Evolutionary conservation across 2,329 filamentous ascomycete genomes (phyloP), one percentile per base, ranked within the genome.

Genomic region (Macroventuria anomochaeta): DNA sequence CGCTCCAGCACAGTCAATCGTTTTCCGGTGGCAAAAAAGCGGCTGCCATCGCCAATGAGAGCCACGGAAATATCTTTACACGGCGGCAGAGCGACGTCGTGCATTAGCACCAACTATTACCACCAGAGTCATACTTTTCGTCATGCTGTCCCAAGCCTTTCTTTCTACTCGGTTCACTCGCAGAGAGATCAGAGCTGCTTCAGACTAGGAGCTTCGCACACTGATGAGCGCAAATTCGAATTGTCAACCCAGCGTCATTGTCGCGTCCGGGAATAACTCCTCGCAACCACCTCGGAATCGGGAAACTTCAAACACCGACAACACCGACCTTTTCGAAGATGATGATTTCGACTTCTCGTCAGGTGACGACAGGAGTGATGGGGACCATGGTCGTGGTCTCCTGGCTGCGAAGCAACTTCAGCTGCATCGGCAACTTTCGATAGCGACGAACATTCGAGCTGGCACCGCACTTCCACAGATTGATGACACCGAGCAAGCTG

Each of bases 401-500:
- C 23, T 40, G 28, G 7, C 17, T 34, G 17, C 51, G 15, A 25
- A 33, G 13, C 34, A 11, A 34, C 11, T 10, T 12, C 29, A 44
- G 33, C 44, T 55, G 48, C 62, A 50, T 13, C 58, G 39, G 3
- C 36, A 64, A 31, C 52, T 65, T 10, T 46, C 61, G 7, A 48
- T 71, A 49, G 42, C 68, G 10, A 70, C 65, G 2, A 64, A 61
- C 17, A 15, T 62, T 3, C 57, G 55, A 48, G 43, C 61, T 11
- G 62, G 49, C n/a, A 56, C 58, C 8, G 55, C 42, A 1, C 41
- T 64, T 10, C 58, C 63, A 13, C 51, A 63, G 7, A 20, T 61
- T 23, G 59, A 69, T 20, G 65, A 69, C 15, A 58, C 58, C 12
- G 65, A 69, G 37, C 59, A 66, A 32, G 40, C 53, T 7, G 60